Evolutionary conservation across 2,329 filamentous ascomycete genomes (phyloP).

Genomic region (Apiospora malaysiana): DNA sequence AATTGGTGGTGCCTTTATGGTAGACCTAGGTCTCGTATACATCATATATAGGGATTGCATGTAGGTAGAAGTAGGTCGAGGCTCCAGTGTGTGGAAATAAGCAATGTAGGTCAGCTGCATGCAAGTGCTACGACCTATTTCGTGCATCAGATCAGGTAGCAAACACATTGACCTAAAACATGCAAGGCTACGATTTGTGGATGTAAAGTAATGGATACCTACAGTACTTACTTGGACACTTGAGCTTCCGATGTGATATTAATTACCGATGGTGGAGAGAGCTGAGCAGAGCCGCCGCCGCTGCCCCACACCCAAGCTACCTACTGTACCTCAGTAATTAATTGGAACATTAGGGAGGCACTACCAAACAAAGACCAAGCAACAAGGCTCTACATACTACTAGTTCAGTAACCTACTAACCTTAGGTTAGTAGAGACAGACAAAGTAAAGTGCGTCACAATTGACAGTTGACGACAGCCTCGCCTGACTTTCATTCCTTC

Average conservation of each 20-base stretch:
- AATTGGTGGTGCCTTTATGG: no score
- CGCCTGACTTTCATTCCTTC: neutral
- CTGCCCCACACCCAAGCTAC: neutral
- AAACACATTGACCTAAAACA: neutral
- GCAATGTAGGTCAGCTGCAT: neutral
- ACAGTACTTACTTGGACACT: no score
- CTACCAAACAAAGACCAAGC: neutral
- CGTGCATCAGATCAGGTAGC: neutral
- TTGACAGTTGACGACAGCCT: slow-evolving; percentile 14
- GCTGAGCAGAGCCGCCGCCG: neutral
- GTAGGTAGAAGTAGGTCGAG: neutral
- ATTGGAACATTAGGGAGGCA: neutral
- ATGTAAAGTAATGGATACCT: neutral
- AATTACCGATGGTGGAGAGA: neutral
- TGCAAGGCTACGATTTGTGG: neutral
- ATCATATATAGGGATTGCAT: no score
- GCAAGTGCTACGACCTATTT: neutral
- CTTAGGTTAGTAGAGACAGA: neutral
- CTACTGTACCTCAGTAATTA: neutral
- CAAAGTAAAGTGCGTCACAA: slow-evolving; percentile 3
- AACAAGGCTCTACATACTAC: neutral
- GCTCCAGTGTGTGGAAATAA: neutral
- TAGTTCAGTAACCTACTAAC: no score
- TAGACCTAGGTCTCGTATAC: no score
- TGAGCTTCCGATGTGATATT: slow-evolving; percentile 6